Evolutionary conservation across 768 basidiomycete genomes (phyloP), one percentile per base, ranked within the genome.

Genomic region (Multifurca ochricompacta): DNA sequence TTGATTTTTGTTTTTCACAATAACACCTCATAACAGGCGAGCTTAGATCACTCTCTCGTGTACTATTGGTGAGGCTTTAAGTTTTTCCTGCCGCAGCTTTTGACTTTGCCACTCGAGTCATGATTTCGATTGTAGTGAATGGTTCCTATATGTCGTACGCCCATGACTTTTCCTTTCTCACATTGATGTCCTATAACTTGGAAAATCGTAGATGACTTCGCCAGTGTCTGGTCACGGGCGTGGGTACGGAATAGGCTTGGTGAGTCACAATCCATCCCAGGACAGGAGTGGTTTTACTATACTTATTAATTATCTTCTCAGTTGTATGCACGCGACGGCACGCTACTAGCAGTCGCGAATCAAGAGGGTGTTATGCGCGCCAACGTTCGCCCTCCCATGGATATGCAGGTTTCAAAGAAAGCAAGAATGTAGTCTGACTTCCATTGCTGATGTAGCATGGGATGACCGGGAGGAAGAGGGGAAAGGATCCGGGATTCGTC

Each of bases 41-140:
- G 82, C 3, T 67, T 90, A 40, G 87, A 91, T 67, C 89, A 91
- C 69, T 73, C 82, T 31, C 81, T 91, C 51, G 85, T 79, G 72
- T 91, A 82, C 67, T 91, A 90, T 62, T 74, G 77, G 85, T 85
- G 65, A 64, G 78, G 62, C 11, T 34, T 23, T 39, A 23, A 21
- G 8, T 7, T 25, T 19, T 40, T n/a, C 18, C 27, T 4, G 8
- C 18, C 44, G 10, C 23, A 25, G 23, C n/a, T 8, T 28, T 34
- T 32, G 21, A 37, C 32, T 52, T n/a, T 44, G 47, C 6, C 37
- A n/a, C 64, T 35, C 30, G 58, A 89, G 87, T 58, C 76, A 90
- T 62, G 69, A 76, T 39, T 87, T 91, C 62, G 74, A 87, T 63
- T 87, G 83, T 62, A 83, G 82, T 23, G 85, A 90, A 54, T 91